Conservation (phyloP, 2,329 filamentous ascomycete genomes). For the Xylaria sp. region DNA sequence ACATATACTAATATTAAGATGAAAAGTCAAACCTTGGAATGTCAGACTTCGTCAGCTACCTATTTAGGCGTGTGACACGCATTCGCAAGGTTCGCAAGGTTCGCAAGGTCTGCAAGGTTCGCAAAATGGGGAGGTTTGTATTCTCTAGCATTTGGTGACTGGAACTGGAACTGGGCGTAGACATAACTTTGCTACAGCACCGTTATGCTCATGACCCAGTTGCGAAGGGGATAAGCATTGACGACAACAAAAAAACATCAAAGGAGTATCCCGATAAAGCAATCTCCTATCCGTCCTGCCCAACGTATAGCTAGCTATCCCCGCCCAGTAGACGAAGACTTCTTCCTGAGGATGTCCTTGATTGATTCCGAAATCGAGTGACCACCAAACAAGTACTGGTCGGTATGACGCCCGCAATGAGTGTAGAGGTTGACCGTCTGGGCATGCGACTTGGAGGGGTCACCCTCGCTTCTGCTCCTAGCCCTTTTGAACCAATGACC, state of each 20-base stretch:
- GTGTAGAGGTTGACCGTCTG: slow-evolving; percentile 58
- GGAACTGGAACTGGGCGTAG: background rate
- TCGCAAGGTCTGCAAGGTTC: background rate
- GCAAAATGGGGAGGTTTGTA: background rate
- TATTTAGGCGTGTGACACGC: too few species aligned
- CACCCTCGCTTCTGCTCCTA: slow-evolving; percentile 5
- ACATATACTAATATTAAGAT: too few species aligned
- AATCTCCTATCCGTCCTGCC: background rate
- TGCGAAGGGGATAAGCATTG: background rate
- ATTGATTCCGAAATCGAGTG: slow-evolving; percentile 45
- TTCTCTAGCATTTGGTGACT: background rate
- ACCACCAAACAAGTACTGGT: slow-evolving; percentile 59
- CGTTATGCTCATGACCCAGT: background rate
- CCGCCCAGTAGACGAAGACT: slow-evolving; percentile 1
- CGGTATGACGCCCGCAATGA: slow-evolving; percentile 60
- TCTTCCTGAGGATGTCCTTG: slow-evolving; percentile 50
- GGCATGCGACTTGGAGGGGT: slow-evolving; percentile 39
- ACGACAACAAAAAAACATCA: slow-evolving; percentile 12
- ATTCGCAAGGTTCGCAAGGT: too few species aligned
- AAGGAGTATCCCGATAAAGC: slow-evolving; percentile 24
- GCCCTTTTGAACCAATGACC: slow-evolving; percentile 18
- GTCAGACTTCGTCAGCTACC: too few species aligned
- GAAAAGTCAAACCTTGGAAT: too few species aligned
- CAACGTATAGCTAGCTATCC: background rate
- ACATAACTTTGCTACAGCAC: background rate